These are phyloP conservation scores for Phytophthora chlamydospora DNA, from an alignment of 352 stramenopile species.

Conservation along the genomic window DNA sequence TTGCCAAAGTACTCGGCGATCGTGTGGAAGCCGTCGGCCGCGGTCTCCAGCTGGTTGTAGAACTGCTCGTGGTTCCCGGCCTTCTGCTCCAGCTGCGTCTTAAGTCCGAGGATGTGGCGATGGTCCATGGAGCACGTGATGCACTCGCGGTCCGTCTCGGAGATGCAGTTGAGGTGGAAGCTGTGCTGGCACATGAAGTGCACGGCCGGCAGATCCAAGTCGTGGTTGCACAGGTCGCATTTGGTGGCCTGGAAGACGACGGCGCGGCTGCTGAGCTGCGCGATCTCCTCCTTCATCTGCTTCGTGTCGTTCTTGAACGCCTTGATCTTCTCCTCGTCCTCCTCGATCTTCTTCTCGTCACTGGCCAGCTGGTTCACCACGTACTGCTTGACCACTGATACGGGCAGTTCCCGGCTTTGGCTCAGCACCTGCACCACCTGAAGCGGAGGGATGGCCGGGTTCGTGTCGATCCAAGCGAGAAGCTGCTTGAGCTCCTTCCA, in stretches of 20 bases:
- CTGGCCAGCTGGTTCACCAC: slow-evolving; percentile 83
- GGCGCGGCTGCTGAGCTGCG: slow-evolving; percentile 79
- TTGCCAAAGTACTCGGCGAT: slow-evolving; percentile 94
- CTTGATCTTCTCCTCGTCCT: slow-evolving; percentile 88
- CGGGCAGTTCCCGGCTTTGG: slow-evolving; percentile 79
- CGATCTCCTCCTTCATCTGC: slow-evolving; percentile 92
- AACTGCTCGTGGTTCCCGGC: slow-evolving; percentile 93
- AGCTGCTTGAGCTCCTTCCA: slow-evolving; percentile 86
- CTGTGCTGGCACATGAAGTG: slow-evolving; percentile 93
- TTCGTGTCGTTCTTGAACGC: slow-evolving; percentile 88
- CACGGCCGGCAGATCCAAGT: slow-evolving; percentile 90
- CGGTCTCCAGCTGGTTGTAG: slow-evolving; percentile 92
- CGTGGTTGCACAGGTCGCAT: slow-evolving; percentile 89
- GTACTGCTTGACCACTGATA: slow-evolving; percentile 87
- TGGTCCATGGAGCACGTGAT: slow-evolving; percentile 90
- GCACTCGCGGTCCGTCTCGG: slow-evolving; percentile 88
- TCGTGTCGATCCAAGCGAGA: slow-evolving; percentile 78
- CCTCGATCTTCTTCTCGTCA: slow-evolving; percentile 84
- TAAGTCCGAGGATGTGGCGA: slow-evolving; percentile 83
- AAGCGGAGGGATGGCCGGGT: slow-evolving; percentile 81
- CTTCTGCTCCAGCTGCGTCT: slow-evolving; percentile 89
- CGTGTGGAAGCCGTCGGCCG: slow-evolving; percentile 87
- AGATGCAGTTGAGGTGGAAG: slow-evolving; percentile 92
- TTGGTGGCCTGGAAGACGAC: slow-evolving; percentile 92
- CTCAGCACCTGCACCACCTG: slow-evolving; percentile 88